phyloP scores from a whole-genome alignment of 768 basidiomycete genomes.

The Galerina sulciceps region DNA sequence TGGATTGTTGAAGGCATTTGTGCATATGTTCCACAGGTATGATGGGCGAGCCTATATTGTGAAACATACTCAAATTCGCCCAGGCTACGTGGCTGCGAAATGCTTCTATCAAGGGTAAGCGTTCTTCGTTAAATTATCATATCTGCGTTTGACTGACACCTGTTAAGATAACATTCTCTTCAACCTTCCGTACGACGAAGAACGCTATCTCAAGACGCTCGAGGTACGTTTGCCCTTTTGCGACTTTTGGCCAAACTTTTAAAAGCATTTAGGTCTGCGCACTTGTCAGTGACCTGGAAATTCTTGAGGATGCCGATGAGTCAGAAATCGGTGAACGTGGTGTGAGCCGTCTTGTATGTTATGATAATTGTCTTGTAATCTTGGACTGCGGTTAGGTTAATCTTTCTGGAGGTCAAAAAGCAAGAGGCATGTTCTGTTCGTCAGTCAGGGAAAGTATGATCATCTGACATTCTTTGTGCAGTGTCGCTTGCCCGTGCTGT shows the following conservation, averaged over 20 bases:
- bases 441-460: conserved; percentile 49
- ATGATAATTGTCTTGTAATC: conserved; percentile 26
- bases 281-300: conserved; percentile 73
- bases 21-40: conserved; percentile 88
- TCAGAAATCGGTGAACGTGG: conserved; percentile 89
- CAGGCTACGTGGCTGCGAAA: conserved; percentile 72
- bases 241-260: neutral
- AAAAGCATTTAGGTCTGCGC: conserved; percentile 54
- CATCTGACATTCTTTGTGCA: conserved; percentile 28
- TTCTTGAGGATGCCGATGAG: conserved; percentile 87
- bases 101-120: conserved; percentile 47
- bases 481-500: conserved; percentile 72
- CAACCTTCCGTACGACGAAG: conserved; percentile 70
- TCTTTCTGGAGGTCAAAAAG: conserved; percentile 67
- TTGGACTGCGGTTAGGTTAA: conserved; percentile 39
- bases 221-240: conserved; percentile 44
- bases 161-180: conserved; percentile 79
- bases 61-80: conserved; percentile 15
- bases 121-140: neutral
- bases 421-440: conserved; percentile 50
- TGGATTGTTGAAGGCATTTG: conserved; percentile 83
- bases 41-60: conserved; percentile 22
- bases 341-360: conserved; percentile 53
- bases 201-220: conserved; percentile 78
- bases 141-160: conserved; percentile 81